Evolutionary conservation across 495 filamentous ascomycete genomes (phyloP).

Genomic region (Ramalina peruviana): DNA sequence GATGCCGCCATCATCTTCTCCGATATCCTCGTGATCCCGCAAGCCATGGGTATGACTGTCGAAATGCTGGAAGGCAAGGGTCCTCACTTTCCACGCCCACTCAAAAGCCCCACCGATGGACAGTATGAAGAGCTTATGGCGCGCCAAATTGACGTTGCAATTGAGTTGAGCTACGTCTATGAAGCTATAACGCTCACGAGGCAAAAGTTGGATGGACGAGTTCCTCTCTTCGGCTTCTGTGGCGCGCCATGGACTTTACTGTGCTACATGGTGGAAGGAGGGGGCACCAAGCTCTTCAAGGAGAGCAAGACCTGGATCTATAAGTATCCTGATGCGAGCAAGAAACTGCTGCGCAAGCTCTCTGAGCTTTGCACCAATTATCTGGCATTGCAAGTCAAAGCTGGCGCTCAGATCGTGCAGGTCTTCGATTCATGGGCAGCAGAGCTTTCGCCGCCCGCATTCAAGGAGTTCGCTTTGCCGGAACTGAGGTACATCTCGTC

Average conservation of each 20-base stretch:
- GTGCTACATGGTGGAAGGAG: conserved; percentile 98
- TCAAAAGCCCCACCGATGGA: conserved; percentile 59
- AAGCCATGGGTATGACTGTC: conserved; percentile 92
- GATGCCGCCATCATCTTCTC: conserved; percentile 99
- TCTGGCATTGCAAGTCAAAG: conserved; percentile 78
- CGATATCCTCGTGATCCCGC: conserved; percentile 93
- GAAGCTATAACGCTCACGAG: conserved; percentile 85
- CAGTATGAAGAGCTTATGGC: conserved; percentile 68
- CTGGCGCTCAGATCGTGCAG: conserved; percentile 83
- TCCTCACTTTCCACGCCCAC: conserved; percentile 78
- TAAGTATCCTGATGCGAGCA: conserved; percentile 67
- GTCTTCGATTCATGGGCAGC: conserved; percentile 99
- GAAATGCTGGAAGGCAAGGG: conserved; percentile 96
- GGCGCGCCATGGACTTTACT: conserved; percentile 93
- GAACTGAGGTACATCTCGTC: conserved; percentile 74
- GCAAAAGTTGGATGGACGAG: conserved; percentile 71
- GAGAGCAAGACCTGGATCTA: conserved; percentile 93
- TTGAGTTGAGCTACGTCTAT: conserved; percentile 84
- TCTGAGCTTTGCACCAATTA: conserved; percentile 87
- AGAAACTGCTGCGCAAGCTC: conserved; percentile 76
- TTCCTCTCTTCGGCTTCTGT: conserved; percentile 94
- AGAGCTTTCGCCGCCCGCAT: conserved; percentile 71
- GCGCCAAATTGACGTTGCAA: conserved; percentile 66
- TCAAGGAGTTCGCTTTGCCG: conserved; percentile 71
- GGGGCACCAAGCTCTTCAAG: conserved; percentile 83